Conservation (phyloP, 1,284 basidiomycete species). For the Cutaneotrichosporon dermatis region DNA sequence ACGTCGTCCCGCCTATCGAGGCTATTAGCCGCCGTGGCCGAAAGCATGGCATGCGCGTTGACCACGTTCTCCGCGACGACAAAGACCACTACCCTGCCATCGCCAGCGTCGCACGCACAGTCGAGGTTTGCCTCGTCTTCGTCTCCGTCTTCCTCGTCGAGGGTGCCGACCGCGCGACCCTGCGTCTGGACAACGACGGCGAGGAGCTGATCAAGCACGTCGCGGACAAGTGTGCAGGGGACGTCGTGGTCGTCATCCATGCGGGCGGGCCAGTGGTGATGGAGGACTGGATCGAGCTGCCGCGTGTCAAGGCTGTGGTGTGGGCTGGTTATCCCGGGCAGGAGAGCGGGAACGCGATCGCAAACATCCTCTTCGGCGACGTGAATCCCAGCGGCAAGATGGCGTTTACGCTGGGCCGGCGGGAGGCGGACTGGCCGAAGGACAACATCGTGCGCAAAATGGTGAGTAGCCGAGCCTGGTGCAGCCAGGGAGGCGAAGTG, state of each 20-base stretch:
- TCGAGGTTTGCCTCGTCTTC: conserved; percentile 51
- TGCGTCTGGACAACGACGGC: conserved; percentile 43
- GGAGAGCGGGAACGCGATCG: conserved; percentile 62
- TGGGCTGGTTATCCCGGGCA: conserved; percentile 71
- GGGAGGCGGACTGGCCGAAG: conserved; percentile 47
- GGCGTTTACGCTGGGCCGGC: conserved; percentile 52
- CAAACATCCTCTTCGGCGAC: conserved; percentile 71
- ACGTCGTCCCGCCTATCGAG: conserved; percentile 45
- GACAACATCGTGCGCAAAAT: conserved; percentile 42
- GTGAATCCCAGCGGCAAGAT: conserved; percentile 67
- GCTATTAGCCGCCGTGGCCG: conserved; percentile 39
- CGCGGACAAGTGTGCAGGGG: conserved; percentile 61
- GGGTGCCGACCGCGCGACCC: conserved; percentile 45
- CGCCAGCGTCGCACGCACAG: conserved; percentile 31
- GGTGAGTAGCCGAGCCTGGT: conserved; percentile 11
- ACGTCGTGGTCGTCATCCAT: conserved; percentile 72
- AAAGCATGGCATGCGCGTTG: conserved; percentile 31
- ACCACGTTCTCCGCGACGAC: conserved; percentile 41
- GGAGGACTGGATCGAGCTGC: conserved; percentile 46
- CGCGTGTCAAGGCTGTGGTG: conserved; percentile 62
- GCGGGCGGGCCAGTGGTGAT: conserved; percentile 52
- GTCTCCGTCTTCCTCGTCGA: conserved; percentile 48
- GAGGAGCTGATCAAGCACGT: conserved; percentile 67
- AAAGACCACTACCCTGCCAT: conserved; percentile 30
- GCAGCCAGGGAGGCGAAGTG: no score